Conservation (phyloP, 2,329 filamentous ascomycete species). For the Coniochaeta pulveracea region DNA sequence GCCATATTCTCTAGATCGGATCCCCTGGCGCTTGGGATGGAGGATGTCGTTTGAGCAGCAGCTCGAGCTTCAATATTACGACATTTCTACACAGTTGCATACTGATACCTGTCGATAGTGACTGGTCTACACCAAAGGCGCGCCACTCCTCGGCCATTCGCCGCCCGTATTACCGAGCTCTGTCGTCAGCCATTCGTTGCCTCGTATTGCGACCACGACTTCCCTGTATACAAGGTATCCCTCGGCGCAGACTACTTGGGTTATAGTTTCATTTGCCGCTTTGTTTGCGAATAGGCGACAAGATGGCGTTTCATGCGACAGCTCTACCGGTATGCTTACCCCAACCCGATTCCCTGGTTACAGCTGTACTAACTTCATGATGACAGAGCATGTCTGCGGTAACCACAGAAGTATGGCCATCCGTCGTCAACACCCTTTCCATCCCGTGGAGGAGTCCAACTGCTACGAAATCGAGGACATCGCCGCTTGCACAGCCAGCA, state of each 20-base stretch:
- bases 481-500: too few relatives aligned
- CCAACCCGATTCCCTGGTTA: not conserved
- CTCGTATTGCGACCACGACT: too few relatives aligned
- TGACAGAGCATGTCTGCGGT: slow-evolving; percentile 28
- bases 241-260: too few relatives aligned
- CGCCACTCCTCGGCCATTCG: not conserved
- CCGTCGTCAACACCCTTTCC: slow-evolving; percentile 27
- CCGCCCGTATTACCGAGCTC: not conserved
- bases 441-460: slow-evolving; percentile 20
- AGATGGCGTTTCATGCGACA: slow-evolving; percentile 17
- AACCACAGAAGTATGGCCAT: slow-evolving; percentile 33
- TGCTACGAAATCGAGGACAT: slow-evolving; percentile 6
- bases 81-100: too few relatives aligned
- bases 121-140: not conserved
- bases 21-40: not conserved
- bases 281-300: too few relatives aligned
- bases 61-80: not conserved
- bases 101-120: slow-evolving; percentile 1
- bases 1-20: too few relatives aligned
- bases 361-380: too few relatives aligned
- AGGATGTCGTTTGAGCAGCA: slow-evolving; percentile 4
- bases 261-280: too few relatives aligned
- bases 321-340: slow-evolving; percentile 15
- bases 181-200: too few relatives aligned
- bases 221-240: too few relatives aligned